phyloP scores from a whole-genome alignment of 495 filamentous ascomycete species.

The Apiosordaria backusii region DNA sequence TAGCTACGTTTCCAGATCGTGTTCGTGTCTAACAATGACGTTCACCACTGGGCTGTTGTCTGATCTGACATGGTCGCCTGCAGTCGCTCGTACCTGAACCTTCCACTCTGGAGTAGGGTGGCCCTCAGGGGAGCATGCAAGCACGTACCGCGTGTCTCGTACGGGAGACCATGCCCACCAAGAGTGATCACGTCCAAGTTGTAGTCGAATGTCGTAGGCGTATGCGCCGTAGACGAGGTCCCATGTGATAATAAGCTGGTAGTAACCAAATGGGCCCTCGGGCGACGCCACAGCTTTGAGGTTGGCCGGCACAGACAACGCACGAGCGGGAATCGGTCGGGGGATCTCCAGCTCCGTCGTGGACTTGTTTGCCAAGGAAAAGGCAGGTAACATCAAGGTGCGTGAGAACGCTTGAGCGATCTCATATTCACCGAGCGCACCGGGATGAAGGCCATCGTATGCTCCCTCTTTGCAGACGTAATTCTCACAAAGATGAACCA shows the following conservation, averaged over 20 bases:
- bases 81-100: background rate
- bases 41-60: background rate
- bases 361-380: conserved; percentile 11
- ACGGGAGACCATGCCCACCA: background rate
- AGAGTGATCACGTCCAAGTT: background rate
- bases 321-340: conserved; percentile 14
- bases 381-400: conserved; percentile 19
- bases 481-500: conserved; percentile 28
- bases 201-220: conserved; percentile 19
- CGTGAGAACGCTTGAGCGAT: conserved; percentile 28
- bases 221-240: conserved; percentile 27
- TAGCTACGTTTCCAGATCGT: background rate
- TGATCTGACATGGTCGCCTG: background rate
- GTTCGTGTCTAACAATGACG: background rate
- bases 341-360: conserved; percentile 18
- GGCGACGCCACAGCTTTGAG: conserved; percentile 9
- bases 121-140: background rate
- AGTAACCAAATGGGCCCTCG: conserved; percentile 5
- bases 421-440: conserved; percentile 33
- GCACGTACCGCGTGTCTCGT: background rate
- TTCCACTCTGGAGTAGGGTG: background rate
- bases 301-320: conserved; percentile 13
- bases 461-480: conserved; percentile 29
- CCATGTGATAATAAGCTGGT: conserved; percentile 24
- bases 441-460: conserved; percentile 41